A percentile compares a stretch with the other conserved stretches of the same genome.
Conservation (phyloP, 2,329 filamentous ascomycete species). For the Colletotrichum lupini region DNA sequence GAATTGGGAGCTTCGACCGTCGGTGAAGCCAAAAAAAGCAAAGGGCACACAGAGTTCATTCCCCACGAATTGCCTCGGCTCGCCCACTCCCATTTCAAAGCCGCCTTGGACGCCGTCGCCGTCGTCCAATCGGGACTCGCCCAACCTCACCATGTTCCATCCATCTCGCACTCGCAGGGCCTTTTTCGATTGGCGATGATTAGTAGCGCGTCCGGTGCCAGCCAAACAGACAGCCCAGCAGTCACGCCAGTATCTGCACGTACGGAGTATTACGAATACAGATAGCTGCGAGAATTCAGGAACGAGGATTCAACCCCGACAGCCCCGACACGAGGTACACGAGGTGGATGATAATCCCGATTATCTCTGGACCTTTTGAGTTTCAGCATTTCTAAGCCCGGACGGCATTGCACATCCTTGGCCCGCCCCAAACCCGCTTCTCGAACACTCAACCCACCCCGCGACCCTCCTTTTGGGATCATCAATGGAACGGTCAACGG, state of each 20-base stretch:
- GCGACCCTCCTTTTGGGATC: background rate
- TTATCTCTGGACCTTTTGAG: background rate
- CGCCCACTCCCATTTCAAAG: no score
- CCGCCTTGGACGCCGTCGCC: background rate
- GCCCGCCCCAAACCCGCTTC: background rate
- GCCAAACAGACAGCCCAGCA: background rate
- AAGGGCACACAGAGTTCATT: background rate
- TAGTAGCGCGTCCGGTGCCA: background rate
- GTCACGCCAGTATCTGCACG: background rate
- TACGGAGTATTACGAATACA: background rate
- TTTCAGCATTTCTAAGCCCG: background rate
- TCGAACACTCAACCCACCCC: background rate
- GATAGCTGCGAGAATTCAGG: no score
- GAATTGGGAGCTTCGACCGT: constrained; percentile 5
- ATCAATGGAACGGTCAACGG: background rate
- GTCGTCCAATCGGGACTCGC: background rate
- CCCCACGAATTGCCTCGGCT: background rate
- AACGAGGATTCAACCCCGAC: no score
- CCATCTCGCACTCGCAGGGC: background rate
- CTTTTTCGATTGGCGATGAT: background rate
- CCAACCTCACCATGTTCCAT: background rate
- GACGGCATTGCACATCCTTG: constrained; percentile 4
- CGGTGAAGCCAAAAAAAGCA: constrained; percentile 1
- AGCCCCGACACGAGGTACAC: background rate
- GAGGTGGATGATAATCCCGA: background rate